Evolutionary conservation across 495 filamentous ascomycete genomes (phyloP), one percentile per base, ranked within the genome.

Genomic region (Talaromyces trachyspermus): DNA sequence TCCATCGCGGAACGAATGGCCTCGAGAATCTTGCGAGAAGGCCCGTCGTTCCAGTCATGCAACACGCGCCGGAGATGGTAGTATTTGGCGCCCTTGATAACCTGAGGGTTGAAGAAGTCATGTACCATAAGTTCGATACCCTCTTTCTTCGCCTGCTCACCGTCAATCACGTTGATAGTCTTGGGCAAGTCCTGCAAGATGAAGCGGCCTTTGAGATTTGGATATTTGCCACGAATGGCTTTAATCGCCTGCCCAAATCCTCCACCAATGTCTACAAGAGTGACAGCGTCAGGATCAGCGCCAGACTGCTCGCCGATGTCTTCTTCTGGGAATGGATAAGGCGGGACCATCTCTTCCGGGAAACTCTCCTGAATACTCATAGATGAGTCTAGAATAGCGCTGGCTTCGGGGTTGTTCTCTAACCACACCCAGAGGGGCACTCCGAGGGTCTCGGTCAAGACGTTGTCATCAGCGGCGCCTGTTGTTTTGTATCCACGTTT

Each of bases 1-100:
- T 54, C 57, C 69, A 75, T 72, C 3, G 66, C 64, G 2, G 49
- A 30, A n/a, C 41, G 52, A 17, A 71, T 51, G 39, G 61, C 47
- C 1, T 49, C 43, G 3, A 78, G 56, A 8, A 77, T 70, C 25
- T 46, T 49, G 2, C 49, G 39, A 17, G 60, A 65, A 29, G 56
- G 55, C 15, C 73, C 64, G 40, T 76, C 70, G 1, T 63, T 60
- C 67, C 69, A 75, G 53, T 76, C 71, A 33, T 77, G 71, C 7
- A 79, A 47, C 14, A 77, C 55, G 22, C 62, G 57, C 15, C 71
- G 69, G 25, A 75, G 46, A 46, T 74, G 77, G 46, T 77, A 77
- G 0, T 56, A 57, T 12, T 63, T 61, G 2, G 74, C 65, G 18
- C 65, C 69, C 68, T 17, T 17, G 9, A 44, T 26, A n/a, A n/a